phyloP scores from a whole-genome alignment of 2,329 filamentous ascomycete genomes.

The Xylogone sp. region DNA sequence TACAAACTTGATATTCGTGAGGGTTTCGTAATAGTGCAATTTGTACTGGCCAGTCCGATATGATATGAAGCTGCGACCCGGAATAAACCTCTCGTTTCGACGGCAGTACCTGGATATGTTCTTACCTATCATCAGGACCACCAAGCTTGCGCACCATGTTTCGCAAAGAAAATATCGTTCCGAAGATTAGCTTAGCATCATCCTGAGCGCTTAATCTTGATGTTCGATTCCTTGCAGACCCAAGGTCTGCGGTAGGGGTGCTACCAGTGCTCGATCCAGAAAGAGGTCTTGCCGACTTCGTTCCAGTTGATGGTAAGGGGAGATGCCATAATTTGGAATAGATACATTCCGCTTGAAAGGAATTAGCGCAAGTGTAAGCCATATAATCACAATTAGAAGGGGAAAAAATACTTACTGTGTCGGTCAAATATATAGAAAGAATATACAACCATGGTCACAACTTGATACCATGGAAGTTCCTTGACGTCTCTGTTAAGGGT shows the following conservation, averaged over 20 bases:
- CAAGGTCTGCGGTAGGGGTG: conserved; percentile 29
- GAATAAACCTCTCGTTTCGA: background rate
- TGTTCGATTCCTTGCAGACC: conserved; percentile 25
- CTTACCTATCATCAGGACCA: conserved; percentile 75
- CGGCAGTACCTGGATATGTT: background rate
- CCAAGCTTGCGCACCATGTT: conserved; percentile 97
- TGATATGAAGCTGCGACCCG: conserved; percentile 69
- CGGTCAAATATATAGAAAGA: conserved; percentile 99
- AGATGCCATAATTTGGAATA: conserved; percentile 85
- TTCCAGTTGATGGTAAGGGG: background rate
- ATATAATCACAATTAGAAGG: background rate
- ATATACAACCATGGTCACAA: conserved; percentile 79
- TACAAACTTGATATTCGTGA: conserved; percentile 91
- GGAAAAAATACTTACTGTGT: conserved; percentile 66
- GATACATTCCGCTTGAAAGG: conserved; percentile 80
- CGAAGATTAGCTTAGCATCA: conserved; percentile 96
- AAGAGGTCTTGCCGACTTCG: conserved; percentile 38
- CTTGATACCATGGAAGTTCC: conserved; percentile 5
- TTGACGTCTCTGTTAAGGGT: background rate
- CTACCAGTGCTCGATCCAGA: conserved; percentile 42
- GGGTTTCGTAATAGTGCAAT: conserved; percentile 98
- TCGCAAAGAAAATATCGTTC: conserved; percentile 90
- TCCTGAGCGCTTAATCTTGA: conserved; percentile 52
- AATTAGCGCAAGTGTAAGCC: conserved; percentile 7
- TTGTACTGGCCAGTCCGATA: conserved; percentile 96